Evolutionary conservation across 2,329 filamentous ascomycete genomes (phyloP).

Genomic region (Tothia fuscella): DNA sequence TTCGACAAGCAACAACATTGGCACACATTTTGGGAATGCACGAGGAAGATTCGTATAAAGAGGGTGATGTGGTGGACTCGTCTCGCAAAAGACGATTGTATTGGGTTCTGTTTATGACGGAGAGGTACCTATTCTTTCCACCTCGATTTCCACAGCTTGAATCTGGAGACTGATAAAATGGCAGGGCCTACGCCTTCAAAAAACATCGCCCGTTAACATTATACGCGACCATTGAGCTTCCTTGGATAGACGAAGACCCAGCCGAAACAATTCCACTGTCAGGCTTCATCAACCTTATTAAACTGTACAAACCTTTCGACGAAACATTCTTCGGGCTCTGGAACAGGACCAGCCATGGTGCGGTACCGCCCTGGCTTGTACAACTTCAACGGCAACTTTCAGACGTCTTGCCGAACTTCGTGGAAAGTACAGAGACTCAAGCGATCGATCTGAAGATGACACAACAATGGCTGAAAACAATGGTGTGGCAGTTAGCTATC

Average conservation of each 20-base stretch:
- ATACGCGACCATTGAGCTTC: slow-evolving; percentile 45
- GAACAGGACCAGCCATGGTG: slow-evolving; percentile 38
- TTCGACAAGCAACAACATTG: slow-evolving; percentile 49
- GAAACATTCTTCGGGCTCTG: slow-evolving; percentile 51
- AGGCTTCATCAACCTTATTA: slow-evolving; percentile 49
- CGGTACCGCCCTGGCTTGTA: slow-evolving; percentile 34
- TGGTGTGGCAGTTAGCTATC: slow-evolving; percentile 62
- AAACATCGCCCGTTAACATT: slow-evolving; percentile 52
- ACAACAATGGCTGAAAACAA: slow-evolving; percentile 58
- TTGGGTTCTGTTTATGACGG: slow-evolving; percentile 52
- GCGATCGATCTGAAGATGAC: slow-evolving; percentile 57
- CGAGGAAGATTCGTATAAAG: slow-evolving; percentile 43
- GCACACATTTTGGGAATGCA: slow-evolving; percentile 48
- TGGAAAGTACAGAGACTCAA: slow-evolving; percentile 51
- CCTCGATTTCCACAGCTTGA: not conserved
- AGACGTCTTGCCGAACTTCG: slow-evolving; percentile 39
- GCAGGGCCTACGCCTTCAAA: slow-evolving; percentile 52
- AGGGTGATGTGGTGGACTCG: slow-evolving; percentile 36
- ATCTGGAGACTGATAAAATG: not conserved
- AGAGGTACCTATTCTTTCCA: slow-evolving; percentile 31
- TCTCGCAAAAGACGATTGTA: slow-evolving; percentile 45
- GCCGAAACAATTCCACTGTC: slow-evolving; percentile 43
- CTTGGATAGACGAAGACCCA: slow-evolving; percentile 36
- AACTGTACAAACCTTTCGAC: slow-evolving; percentile 51
- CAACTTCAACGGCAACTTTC: slow-evolving; percentile 39